Evolutionary conservation across 2,329 filamentous ascomycete genomes (phyloP).

Genomic region (Didymella exigua): DNA sequence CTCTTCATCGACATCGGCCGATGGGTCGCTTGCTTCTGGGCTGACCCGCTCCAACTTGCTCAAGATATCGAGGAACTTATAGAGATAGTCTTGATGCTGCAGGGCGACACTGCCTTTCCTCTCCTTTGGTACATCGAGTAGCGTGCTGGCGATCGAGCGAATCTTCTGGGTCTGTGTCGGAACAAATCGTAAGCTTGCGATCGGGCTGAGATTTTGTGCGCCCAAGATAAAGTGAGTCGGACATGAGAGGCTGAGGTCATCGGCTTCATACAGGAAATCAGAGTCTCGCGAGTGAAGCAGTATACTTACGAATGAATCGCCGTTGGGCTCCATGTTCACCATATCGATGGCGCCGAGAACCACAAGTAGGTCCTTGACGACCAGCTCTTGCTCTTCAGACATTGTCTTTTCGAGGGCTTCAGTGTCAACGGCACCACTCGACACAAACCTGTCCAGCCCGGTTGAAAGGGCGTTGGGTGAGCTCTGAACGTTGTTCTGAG

Average conservation of each 20-base stretch:
- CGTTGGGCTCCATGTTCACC: constrained; percentile 80
- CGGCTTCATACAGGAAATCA: constrained; percentile 18
- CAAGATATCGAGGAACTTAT: constrained; percentile 74
- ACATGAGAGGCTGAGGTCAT: constrained; percentile 11
- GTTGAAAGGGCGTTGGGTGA: constrained; percentile 29
- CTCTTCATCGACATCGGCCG: constrained; percentile 65
- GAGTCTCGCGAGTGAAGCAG: constrained; percentile 19
- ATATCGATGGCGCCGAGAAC: constrained; percentile 80
- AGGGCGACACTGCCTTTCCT: constrained; percentile 59
- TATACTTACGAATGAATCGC: constrained; percentile 65
- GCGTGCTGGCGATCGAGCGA: constrained; percentile 79
- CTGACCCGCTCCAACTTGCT: constrained; percentile 73
- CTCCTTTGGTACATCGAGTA: constrained; percentile 67
- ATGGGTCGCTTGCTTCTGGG: constrained; percentile 44
- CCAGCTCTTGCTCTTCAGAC: constrained; percentile 76
- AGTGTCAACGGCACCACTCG: constrained; percentile 24
- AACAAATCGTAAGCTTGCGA: constrained; percentile 35
- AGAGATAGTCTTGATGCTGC: constrained; percentile 73
- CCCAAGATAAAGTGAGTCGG: constrained; percentile 16
- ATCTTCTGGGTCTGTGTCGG: constrained; percentile 74
- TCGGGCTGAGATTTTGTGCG: constrained; percentile 14
- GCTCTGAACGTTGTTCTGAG: constrained; percentile 51
- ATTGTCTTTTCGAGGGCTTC: constrained; percentile 67
- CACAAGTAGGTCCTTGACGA: constrained; percentile 77
- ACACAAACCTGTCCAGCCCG: constrained; percentile 40